Evolutionary conservation across 2,329 filamentous ascomycete species (phyloP), one percentile per base, ranked within the genome.

Genomic region (Aspergillus luchuensis): DNA sequence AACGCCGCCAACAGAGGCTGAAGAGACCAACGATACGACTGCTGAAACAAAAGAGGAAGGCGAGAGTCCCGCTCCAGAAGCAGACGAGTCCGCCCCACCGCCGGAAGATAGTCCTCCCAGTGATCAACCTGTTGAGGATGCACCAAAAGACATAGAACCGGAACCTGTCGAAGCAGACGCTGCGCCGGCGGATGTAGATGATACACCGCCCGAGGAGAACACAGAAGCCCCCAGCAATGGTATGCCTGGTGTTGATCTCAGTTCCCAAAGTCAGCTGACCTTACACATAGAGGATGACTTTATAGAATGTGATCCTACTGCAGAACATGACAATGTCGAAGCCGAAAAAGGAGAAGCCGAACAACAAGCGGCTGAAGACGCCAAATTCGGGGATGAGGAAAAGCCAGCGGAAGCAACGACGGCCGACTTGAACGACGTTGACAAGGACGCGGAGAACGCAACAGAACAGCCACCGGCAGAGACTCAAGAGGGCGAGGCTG

Each of bases 311-410:
- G 68, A 74, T 64, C 66, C 66, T 61, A 65, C 68, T 33, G 69
- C 67, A 60, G 72, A 71, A 59, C 60, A 63, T 47, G 73, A 71
- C 41, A 62, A 68, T 51, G 67, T 75, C 60, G 71, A 72, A 38
- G 69, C 68, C 15, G 73, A 74, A 55, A 75, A 67, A 58, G 66
- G 72, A 64, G 72, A 69, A 33, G 71, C 67, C 13, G 71, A 76
- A 47, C 67, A 66, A 57, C 67, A 73, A 64, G 72, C 69, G 23
- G 71, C 67, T 10, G 72, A 76, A 50, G 71, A 73, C 8, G 68
- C 72, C 4, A 64, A 67, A 41, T 65, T 67, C 28, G 69, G 69
- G 41, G 67, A 69, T 50, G 66, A 2, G 5, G 23, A 62, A 41
- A 61, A 64, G 19, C 52, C 41, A 11, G 57, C 63, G 13, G 19